Evolutionary conservation across 2,329 filamentous ascomycete species (phyloP).

Genomic region (Orbilia quercus): DNA sequence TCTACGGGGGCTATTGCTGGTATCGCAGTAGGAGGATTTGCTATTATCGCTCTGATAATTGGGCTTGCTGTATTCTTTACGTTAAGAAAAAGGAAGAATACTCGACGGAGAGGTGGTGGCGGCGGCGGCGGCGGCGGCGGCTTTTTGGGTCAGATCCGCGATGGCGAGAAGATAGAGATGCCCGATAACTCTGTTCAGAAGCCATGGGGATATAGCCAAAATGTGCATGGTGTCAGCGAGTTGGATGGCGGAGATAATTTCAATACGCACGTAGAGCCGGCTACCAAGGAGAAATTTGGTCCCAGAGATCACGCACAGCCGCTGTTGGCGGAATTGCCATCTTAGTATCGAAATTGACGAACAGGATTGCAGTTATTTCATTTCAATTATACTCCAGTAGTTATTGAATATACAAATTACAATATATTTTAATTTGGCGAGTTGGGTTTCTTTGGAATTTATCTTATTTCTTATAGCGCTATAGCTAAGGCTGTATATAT

Average conservation of each 20-base stretch:
- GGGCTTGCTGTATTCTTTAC: constrained; percentile 2
- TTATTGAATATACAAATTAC: too few relatives aligned
- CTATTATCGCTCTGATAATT: constrained; percentile 14
- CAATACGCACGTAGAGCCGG: constrained; percentile 11
- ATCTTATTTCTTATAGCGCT: too few relatives aligned
- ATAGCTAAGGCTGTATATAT: too few relatives aligned
- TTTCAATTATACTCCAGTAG: too few relatives aligned
- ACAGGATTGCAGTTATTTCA: too few relatives aligned
- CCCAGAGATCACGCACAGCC: constrained; percentile 22
- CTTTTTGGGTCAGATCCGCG: not conserved
- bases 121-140: too few relatives aligned
- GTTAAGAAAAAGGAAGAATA: constrained; percentile 16
- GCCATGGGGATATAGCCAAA: not conserved
- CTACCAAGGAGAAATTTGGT: too few relatives aligned
- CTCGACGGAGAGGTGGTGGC: not conserved
- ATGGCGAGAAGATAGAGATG: not conserved
- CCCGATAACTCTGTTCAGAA: not conserved
- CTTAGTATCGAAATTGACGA: not conserved
- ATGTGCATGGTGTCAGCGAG: constrained; percentile 10
- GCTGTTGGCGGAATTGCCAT: constrained; percentile 28
- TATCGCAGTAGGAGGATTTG: constrained; percentile 27
- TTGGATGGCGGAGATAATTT: constrained; percentile 6
- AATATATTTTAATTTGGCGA: too few relatives aligned
- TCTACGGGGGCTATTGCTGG: constrained; percentile 22
- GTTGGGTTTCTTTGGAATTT: too few relatives aligned